These are phyloP conservation scores for Anethum foeniculum DNA, from an alignment of 140 eudicot species.

Conservation along the genomic window DNA sequence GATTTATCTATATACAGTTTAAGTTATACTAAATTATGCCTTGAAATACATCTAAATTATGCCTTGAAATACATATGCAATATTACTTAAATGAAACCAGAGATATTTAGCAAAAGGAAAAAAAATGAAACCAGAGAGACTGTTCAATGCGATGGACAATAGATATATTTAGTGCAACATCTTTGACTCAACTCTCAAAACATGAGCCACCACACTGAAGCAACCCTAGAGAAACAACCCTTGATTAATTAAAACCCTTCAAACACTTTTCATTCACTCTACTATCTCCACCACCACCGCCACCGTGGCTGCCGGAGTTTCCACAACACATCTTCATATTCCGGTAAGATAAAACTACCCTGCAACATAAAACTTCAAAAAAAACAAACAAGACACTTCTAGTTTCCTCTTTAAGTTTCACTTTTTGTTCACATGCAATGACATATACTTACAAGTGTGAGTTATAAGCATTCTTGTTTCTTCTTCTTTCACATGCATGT, in stretches of 20 bases:
- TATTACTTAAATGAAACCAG: neutral
- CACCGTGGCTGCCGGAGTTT: conserved; percentile 6
- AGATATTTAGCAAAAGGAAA: too few relatives aligned
- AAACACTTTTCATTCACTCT: neutral
- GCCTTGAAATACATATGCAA: too few relatives aligned
- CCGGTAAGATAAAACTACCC: conserved; percentile 28
- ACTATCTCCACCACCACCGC: neutral
- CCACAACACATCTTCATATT: neutral
- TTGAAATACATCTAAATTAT: too few relatives aligned
- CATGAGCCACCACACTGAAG: conserved; percentile 18
- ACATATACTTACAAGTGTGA: conserved; percentile 42
- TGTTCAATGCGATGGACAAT: neutral
- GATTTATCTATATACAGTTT: too few relatives aligned
- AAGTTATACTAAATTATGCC: too few relatives aligned
- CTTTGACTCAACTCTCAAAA: conserved; percentile 8
- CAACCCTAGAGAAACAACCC: neutral
- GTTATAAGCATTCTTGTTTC: conserved; percentile 48
- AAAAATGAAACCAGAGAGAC: neutral
- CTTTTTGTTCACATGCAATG: conserved; percentile 56
- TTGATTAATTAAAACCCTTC: neutral
- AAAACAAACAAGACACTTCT: neutral
- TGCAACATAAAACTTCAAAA: neutral
- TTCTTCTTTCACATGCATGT: conserved; percentile 53
- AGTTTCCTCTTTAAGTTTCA: neutral
- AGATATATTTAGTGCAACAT: conserved; percentile 4